Base-by-base conservation (phyloP, 345 rosid species). In the Citrus maxima region DNA sequence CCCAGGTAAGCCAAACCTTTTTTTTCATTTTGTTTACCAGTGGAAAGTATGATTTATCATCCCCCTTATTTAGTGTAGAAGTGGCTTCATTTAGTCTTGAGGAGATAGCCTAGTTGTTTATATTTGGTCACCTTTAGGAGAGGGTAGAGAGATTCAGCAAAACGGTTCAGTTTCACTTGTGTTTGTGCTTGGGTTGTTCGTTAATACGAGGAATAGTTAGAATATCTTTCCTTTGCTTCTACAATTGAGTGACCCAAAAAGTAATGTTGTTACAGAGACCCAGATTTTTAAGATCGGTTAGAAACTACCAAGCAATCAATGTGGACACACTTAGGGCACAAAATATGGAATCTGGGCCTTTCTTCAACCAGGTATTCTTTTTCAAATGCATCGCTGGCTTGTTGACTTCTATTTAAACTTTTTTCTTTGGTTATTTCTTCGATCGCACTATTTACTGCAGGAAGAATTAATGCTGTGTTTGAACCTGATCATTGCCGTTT, bases 331-430 rank as follows among this genome's bases (percentile, higher is more conserved):
- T 95, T 5, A 85, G 95, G 82, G 97, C 92, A 21, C 98, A 95
- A 78, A 92, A 92, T 78, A 84, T 92, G 98, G 99, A 95, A 82
- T 90, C 98, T 56, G 86, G 89, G 88, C 99, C 99, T 65, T 91
- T 92, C 88, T 95, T 85, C 86, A 91, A 92, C 78, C 96, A 93
- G 93, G 99, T 91, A 77, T 63, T 25, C 72, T 27, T 72, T 30
- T 8, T 25, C 55, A 12, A 21, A 24, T 64, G 22, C 19, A 42
- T 34, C 22, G 7, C 28, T 49, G 0, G 4, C 40, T 37, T 60
- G 14, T n/a, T 75, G 18, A n/a, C 49, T 34, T 28, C 30, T 25
- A 30, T 25, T 38, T 77, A 59, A 67, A 55, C 8, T 21, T 80
- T 58, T 70, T 8, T 32, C 28, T 35, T 35, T 49, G 6, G 3